Conservation (phyloP, 495 filamentous ascomycete genomes). For the Hyaloscypha bicolor region DNA sequence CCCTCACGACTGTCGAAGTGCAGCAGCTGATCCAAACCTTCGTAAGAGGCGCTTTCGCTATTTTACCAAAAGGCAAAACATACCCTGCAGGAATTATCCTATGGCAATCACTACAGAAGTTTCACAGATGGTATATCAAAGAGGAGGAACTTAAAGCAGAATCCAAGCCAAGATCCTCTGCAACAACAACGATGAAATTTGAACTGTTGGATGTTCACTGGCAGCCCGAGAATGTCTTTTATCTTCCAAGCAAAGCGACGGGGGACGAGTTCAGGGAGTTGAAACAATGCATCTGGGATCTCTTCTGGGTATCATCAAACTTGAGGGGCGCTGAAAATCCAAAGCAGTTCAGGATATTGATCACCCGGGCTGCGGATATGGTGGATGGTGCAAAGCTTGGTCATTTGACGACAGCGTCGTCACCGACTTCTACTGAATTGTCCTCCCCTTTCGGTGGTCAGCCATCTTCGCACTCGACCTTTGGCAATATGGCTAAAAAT, state of each 20-base stretch:
- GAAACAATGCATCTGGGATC: constrained; percentile 5
- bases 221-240: background rate
- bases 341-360: background rate
- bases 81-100: constrained; percentile 1
- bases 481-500: background rate
- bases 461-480: background rate
- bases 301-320: constrained; percentile 5
- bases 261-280: background rate
- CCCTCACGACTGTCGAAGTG: background rate
- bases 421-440: background rate
- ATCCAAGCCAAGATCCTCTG: background rate
- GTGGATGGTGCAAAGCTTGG: background rate
- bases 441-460: background rate
- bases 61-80: background rate
- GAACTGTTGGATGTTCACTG: background rate
- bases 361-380: background rate
- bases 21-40: background rate
- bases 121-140: background rate
- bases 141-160: background rate
- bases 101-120: background rate
- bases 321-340: background rate
- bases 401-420: background rate
- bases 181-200: background rate
- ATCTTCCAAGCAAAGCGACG: background rate
- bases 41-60: background rate